Percentiles rank a stretch among this genome's conserved stretches.
These are phyloP conservation scores for Ramaria sp. DNA, from an alignment of 768 basidiomycete species.

Conservation along the genomic window DNA sequence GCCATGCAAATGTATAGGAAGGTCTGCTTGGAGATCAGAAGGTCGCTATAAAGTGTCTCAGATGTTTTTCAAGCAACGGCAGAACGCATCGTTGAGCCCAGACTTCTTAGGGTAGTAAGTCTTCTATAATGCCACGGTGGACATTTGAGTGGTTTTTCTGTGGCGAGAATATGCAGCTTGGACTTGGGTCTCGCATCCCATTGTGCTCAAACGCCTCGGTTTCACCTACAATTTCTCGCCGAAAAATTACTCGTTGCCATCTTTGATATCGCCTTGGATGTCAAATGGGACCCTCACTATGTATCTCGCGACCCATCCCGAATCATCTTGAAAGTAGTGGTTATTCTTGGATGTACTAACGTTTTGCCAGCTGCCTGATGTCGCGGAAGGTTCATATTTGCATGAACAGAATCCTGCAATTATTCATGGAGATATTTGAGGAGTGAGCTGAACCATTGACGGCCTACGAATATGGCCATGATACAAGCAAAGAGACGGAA, in stretches of 20 bases:
- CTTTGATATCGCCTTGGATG: conserved; percentile 1
- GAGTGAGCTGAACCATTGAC: neutral
- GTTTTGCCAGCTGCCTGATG: conserved; percentile 27
- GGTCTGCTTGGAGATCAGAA: neutral
- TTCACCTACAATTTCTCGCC: neutral
- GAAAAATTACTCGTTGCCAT: neutral
- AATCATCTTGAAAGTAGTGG: neutral
- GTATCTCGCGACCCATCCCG: neutral
- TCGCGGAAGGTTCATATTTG: conserved; percentile 31
- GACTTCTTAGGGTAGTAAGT: neutral
- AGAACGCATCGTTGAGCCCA: neutral
- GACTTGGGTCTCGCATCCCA: neutral
- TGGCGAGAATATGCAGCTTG: conserved; percentile 1
- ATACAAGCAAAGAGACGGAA: no score
- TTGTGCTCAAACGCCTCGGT: neutral
- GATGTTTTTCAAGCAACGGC: neutral
- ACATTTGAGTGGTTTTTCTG: neutral
- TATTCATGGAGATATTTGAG: conserved; percentile 11
- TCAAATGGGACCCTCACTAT: neutral
- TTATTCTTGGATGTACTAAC: neutral
- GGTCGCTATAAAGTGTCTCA: neutral
- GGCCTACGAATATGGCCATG: no score
- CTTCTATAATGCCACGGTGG: neutral
- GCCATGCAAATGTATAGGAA: neutral
- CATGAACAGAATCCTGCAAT: conserved; percentile 30